phyloP scores from a whole-genome alignment of 2,329 filamentous ascomycete species.

The Colletotrichum sp. region DNA sequence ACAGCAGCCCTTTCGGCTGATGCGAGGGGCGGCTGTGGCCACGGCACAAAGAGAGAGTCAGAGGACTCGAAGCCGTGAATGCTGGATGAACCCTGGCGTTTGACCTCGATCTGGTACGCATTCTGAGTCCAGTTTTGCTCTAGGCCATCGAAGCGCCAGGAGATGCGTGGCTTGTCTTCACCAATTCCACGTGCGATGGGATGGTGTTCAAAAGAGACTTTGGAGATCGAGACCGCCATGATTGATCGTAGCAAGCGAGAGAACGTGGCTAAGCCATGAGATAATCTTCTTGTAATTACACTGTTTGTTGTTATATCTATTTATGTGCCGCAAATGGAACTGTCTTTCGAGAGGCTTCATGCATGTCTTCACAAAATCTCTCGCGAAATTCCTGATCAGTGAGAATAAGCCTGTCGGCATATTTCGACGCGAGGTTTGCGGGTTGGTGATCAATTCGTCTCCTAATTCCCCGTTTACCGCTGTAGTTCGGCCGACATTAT shows the following conservation, averaged over 20 bases:
- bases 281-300: not conserved
- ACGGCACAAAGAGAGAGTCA: slow-evolving; percentile 45
- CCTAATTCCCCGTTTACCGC: not conserved
- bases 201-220: slow-evolving; percentile 46
- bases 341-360: not conserved
- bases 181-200: slow-evolving; percentile 45
- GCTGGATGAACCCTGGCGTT: slow-evolving; percentile 14
- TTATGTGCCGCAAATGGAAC: not conserved
- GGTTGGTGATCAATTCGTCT: not conserved
- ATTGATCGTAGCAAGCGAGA: not conserved
- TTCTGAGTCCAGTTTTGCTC: slow-evolving; percentile 45
- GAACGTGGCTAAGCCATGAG: not conserved
- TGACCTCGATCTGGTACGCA: slow-evolving; percentile 48
- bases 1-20: slow-evolving; percentile 35
- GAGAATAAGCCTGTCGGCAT: not conserved
- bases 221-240: not conserved
- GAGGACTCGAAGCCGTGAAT: slow-evolving; percentile 34
- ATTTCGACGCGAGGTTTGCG: not conserved
- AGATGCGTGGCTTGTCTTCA: slow-evolving; percentile 47
- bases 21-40: slow-evolving; percentile 41
- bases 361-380: not conserved
- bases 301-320: not conserved
- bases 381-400: not conserved
- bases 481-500: not conserved
- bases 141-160: slow-evolving; percentile 47